phyloP scores from a whole-genome alignment of 2,329 filamentous ascomycete species.

The Dendrostoma leiphaemia region DNA sequence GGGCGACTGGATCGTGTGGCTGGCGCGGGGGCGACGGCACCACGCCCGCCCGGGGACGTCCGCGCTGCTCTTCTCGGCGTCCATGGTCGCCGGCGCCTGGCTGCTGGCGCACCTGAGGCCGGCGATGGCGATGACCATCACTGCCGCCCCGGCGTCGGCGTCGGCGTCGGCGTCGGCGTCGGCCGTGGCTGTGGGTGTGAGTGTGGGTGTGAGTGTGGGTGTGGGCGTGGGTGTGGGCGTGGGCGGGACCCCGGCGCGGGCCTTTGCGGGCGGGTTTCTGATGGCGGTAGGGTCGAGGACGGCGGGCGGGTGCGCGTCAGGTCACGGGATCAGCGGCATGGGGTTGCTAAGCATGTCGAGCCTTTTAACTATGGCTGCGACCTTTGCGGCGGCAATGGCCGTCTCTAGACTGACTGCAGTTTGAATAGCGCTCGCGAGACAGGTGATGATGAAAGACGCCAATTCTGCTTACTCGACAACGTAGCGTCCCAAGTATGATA shows the following conservation, averaged over 20 bases:
- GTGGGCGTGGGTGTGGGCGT: conserved; percentile 24
- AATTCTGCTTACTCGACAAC: no score
- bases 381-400: conserved; percentile 41
- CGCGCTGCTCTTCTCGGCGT: conserved; percentile 51
- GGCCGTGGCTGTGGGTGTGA: no score
- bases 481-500: no score
- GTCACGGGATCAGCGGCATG: conserved; percentile 68
- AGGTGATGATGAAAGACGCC: background rate
- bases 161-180: no score
- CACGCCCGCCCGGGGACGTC: conserved; percentile 32
- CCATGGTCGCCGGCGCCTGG: conserved; percentile 47
- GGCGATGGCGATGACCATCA: conserved; percentile 33
- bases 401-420: background rate
- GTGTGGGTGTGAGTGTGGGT: no score
- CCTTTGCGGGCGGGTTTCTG: conserved; percentile 52
- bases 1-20: conserved; percentile 52
- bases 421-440: background rate
- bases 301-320: conserved; percentile 66
- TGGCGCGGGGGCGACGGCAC: conserved; percentile 29
- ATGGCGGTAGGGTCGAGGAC: conserved; percentile 61
- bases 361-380: conserved; percentile 56
- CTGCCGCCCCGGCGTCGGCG: no score
- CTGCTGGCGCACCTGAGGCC: conserved; percentile 29
- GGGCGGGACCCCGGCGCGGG: conserved; percentile 34
- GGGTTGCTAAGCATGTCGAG: conserved; percentile 61